Evolutionary conservation across 2,329 filamentous ascomycete species (phyloP).

Genomic region (Trichoderma cornu-damae): DNA sequence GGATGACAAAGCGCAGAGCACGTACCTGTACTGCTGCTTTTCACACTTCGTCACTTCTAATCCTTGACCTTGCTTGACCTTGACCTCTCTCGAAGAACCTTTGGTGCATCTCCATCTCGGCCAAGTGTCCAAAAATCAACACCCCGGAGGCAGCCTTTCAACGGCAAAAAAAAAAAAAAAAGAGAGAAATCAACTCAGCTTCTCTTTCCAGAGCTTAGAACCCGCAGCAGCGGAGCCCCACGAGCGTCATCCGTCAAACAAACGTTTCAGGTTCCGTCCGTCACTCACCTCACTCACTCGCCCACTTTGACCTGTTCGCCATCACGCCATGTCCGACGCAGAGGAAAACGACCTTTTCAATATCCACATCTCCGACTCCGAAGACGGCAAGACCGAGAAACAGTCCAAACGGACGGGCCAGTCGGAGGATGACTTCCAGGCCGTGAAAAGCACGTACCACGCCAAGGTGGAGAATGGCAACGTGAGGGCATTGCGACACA

Average conservation of each 20-base stretch:
- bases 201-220: too few species aligned
- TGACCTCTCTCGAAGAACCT: too few species aligned
- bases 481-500: constrained; percentile 33
- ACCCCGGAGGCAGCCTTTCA: not conserved
- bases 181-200: too few species aligned
- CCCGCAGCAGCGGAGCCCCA: not conserved
- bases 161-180: not conserved
- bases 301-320: not conserved
- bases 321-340: constrained; percentile 28
- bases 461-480: constrained; percentile 52
- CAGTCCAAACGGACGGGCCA: constrained; percentile 38
- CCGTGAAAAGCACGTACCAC: constrained; percentile 41
- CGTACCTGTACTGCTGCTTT: not conserved
- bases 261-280: not conserved
- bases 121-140: not conserved
- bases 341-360: constrained; percentile 28
- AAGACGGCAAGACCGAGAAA: constrained; percentile 30
- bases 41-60: too few species aligned
- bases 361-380: constrained; percentile 31
- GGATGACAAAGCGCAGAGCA: not conserved
- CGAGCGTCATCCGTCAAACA: not conserved
- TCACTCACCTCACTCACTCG: not conserved
- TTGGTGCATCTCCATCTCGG: too few species aligned
- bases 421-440: constrained; percentile 47
- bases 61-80: too few species aligned